These are phyloP conservation scores for Carex scoparia DNA, from an alignment of 176 grass and related monocot species.

Conservation along the genomic window DNA sequence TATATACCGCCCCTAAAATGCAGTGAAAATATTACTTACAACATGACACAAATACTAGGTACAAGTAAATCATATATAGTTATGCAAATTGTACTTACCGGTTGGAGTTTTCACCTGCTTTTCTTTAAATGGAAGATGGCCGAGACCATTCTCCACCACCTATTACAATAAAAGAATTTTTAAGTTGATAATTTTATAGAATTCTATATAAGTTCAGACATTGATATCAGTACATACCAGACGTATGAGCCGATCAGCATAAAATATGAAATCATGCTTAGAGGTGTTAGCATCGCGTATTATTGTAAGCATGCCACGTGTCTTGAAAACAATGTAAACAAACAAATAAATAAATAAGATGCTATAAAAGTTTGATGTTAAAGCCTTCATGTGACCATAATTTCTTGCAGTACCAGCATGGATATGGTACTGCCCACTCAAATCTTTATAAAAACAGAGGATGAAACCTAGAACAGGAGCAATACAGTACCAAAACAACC, in stretches of 20 bases:
- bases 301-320: constrained; percentile 92
- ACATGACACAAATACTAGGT: not conserved
- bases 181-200: not conserved
- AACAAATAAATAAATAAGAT: not conserved
- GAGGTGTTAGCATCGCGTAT: constrained; percentile 70
- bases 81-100: constrained; percentile 34
- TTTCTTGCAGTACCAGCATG: not conserved
- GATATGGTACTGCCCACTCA: not conserved
- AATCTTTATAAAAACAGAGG: not conserved
- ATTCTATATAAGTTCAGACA: constrained; percentile 8
- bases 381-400: not conserved
- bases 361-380: not conserved
- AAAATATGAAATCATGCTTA: constrained; percentile 93
- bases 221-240: constrained; percentile 42
- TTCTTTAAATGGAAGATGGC: constrained; percentile 93
- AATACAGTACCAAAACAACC: not conserved
- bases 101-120: constrained; percentile 85
- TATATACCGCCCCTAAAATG: constrained; percentile 59
- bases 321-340: constrained; percentile 39
- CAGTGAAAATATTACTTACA: not conserved
- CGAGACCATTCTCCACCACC: constrained; percentile 90
- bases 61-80: not conserved
- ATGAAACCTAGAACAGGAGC: not conserved
- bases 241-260: constrained; percentile 89
- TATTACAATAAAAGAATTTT: constrained; percentile 34